Evolutionary conservation across 2,329 filamentous ascomycete genomes (phyloP).

Genomic region (Harringtonia lauricola): DNA sequence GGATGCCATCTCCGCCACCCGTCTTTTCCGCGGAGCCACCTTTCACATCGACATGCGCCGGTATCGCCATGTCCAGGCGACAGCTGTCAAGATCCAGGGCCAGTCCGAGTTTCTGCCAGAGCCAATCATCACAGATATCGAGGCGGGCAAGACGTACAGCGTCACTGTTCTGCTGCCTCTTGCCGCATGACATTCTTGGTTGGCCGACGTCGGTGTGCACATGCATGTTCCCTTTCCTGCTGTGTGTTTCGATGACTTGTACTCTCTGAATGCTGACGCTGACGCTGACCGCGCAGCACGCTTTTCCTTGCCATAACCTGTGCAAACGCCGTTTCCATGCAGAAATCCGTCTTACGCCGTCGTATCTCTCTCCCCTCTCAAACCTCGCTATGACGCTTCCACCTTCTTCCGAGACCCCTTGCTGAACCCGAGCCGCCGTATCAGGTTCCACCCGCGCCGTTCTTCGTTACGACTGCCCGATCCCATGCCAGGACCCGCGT

Average conservation of each 20-base stretch:
- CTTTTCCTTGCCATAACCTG: no score
- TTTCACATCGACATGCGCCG: conserved; percentile 35
- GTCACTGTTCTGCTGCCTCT: conserved; percentile 17
- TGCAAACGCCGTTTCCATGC: no score
- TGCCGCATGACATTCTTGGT: no score
- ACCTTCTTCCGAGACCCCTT: background rate
- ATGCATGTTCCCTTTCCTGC: background rate
- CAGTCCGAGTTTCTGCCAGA: conserved; percentile 27
- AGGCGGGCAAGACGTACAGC: conserved; percentile 31
- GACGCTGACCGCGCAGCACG: no score
- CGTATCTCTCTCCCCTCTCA: no score
- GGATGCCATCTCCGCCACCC: conserved; percentile 33
- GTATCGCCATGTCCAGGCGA: conserved; percentile 23
- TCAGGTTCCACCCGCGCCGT: background rate
- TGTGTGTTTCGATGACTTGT: background rate
- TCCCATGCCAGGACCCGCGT: background rate
- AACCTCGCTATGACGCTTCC: background rate
- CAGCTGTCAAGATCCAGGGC: conserved; percentile 29
- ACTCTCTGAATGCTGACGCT: no score
- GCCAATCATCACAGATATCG: conserved; percentile 27
- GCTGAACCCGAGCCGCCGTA: background rate
- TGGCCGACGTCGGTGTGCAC: no score
- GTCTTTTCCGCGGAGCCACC: conserved; percentile 38
- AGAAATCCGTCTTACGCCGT: no score
- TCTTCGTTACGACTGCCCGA: background rate